Evolutionary conservation across 768 basidiomycete species (phyloP).

Genomic region (Strobilomyces confusus): DNA sequence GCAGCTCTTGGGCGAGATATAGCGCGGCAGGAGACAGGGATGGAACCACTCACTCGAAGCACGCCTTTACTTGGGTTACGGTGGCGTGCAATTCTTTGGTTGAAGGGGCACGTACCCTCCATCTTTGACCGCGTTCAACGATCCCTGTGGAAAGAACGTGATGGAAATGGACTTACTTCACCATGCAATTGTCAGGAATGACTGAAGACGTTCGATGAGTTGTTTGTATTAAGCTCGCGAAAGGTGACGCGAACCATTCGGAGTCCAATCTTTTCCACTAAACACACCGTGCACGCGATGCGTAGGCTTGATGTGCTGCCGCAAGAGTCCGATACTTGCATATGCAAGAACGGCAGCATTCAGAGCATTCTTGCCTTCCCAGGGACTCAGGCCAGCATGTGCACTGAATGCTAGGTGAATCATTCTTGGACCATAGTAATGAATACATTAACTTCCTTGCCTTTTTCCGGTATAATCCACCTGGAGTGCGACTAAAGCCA

Average conservation of each 20-base stretch:
- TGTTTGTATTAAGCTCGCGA: background rate
- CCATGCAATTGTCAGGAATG: constrained; percentile 76
- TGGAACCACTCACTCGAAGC: constrained; percentile 60
- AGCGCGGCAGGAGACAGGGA: background rate
- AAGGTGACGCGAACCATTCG: constrained; percentile 49
- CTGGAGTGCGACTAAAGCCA: constrained; percentile 56
- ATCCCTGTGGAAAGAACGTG: background rate
- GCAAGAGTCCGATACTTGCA: constrained; percentile 46
- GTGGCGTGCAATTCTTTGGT: constrained; percentile 56
- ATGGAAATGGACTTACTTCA: constrained; percentile 44
- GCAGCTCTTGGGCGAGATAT: constrained; percentile 46
- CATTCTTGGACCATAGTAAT: background rate
- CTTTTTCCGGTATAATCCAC: constrained; percentile 74
- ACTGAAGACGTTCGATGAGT: constrained; percentile 40
- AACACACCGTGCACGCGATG: constrained; percentile 80
- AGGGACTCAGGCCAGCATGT: constrained; percentile 75
- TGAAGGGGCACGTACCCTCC: constrained; percentile 69
- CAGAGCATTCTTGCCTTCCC: constrained; percentile 80
- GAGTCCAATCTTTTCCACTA: constrained; percentile 69
- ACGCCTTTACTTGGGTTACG: constrained; percentile 57
- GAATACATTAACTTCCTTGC: constrained; percentile 36
- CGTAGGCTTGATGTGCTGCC: constrained; percentile 77
- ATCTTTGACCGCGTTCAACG: constrained; percentile 36
- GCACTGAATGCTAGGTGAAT: constrained; percentile 41
- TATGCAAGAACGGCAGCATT: constrained; percentile 89